Evolutionary conservation across 148 eudicot species (phyloP).

Genomic region (Silene conica): DNA sequence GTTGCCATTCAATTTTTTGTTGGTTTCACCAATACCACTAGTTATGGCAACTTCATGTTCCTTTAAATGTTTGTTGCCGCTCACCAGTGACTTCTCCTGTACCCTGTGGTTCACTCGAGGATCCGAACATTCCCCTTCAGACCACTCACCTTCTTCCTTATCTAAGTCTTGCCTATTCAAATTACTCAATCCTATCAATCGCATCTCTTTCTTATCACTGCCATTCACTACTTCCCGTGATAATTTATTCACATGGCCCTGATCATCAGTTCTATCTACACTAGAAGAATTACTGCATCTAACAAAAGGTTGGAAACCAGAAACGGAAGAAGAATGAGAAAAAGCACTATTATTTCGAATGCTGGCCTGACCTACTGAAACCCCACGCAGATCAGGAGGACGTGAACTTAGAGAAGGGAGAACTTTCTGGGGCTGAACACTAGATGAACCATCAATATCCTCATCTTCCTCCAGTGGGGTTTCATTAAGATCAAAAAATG

Average conservation of each 20-base stretch:
- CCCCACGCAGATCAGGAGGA: slow-evolving; percentile 46
- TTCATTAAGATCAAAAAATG: slow-evolving; percentile 77
- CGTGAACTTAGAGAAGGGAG: slow-evolving; percentile 61
- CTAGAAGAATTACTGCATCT: slow-evolving; percentile 41
- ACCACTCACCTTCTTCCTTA: slow-evolving; percentile 97
- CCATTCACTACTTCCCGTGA: slow-evolving; percentile 29
- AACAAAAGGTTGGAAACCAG: slow-evolving; percentile 92
- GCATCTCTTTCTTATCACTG: slow-evolving; percentile 24
- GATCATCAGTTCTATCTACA: slow-evolving; percentile 36
- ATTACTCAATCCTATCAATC: slow-evolving; percentile 27
- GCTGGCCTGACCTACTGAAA: slow-evolving; percentile 42
- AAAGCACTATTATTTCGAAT: slow-evolving; percentile 66
- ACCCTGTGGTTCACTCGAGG: slow-evolving; percentile 28
- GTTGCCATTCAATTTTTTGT: slow-evolving; percentile 34
- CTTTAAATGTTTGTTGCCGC: slow-evolving; percentile 29
- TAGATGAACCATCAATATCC: slow-evolving; percentile 43
- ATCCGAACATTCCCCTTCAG: slow-evolving; percentile 62
- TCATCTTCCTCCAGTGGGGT: slow-evolving; percentile 72
- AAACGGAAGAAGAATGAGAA: slow-evolving; percentile 83
- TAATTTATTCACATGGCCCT: slow-evolving; percentile 25
- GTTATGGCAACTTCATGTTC: slow-evolving; percentile 38
- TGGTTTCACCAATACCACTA: slow-evolving; percentile 23
- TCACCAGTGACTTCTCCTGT: slow-evolving; percentile 28
- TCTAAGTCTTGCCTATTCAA: slow-evolving; percentile 38
- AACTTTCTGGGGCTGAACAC: slow-evolving; percentile 73